Evolutionary conservation across 2,329 filamentous ascomycete species (phyloP), one percentile per base, ranked within the genome.

Genomic region (Cordyceps cicadae): DNA sequence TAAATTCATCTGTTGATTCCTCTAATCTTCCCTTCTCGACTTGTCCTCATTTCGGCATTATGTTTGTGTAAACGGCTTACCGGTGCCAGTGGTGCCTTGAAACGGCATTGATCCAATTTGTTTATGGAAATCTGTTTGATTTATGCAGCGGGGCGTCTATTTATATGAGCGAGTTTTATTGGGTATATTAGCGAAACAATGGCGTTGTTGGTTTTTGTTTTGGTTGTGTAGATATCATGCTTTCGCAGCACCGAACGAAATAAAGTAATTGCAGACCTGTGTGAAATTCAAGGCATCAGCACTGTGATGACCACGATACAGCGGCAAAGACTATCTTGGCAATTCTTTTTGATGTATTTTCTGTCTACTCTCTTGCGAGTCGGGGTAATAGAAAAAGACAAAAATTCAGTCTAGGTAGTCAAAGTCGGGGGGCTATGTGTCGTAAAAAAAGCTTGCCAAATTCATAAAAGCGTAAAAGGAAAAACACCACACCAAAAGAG

Each of bases 1-100:
- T 70, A 89, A 88, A 70, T 81, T 86, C 63, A 75, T 92, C 64
- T 93, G 89, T 68, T 93, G 64, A 72, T 51, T 29, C 17, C 14
- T 37, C 46, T 29, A 29, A 3, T 29, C 29, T 29, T 29, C 21
- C 21, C 7, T 12, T 12, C 21, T 19, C 21, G 6, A 2, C 37
- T 48, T 52, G 1, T 34, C 45, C 3, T 50, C 26, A 12, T 26
- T 11, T 37, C 11, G 12, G 12, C 34, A 37, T 37, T 2, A 37
- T 37, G 34, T 37, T 37, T 37, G 8, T 37, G 34, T 11, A 37
- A 37, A 37, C 12, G 34, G 12, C 34, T 37, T 37, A 37, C 12
- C 34, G 34, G 12, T 37, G 12, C 34, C 34, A 34, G 11, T 12
- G 2, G 11, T 34, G 32, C 32, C 11, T 34, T 12, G 11, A 34